Base-by-base conservation (phyloP, 2,329 filamentous ascomycete genomes). In the Teratosphaeria zuluensis region DNA sequence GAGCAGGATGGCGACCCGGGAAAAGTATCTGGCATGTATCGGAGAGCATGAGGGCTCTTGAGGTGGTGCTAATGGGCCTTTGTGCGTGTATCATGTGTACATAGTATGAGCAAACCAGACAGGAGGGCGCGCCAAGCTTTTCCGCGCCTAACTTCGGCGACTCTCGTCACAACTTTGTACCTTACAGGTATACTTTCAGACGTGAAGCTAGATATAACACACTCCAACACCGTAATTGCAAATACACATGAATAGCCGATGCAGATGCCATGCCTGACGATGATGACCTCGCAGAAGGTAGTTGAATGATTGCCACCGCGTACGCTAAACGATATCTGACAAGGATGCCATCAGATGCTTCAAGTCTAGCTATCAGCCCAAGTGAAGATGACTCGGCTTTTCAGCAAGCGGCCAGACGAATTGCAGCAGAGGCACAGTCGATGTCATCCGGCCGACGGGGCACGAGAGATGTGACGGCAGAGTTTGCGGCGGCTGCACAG, bases 381-480 rank as follows among this genome's bases (percentile, higher is more conserved):
- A 31, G 24, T n/a, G 52, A 53, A 32, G 19, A 46, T 42, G 38
- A 56, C 28, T 28, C 54, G 35, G 30, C 33, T 53, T 53, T 53
- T 14, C 24, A 53, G n/a, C 52, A 53, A 53, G 55, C 62, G 16
- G 53, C 59, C 30, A 57, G 51, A 19, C 52, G 63, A 11, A 57
- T 67, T 19, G 61, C 56, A 14, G 60, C 64, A 61, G 68, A 72
- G 63, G 66, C 64, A 24, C 35, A 64, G 42, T 56, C 55, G 5
- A 53, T 57, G 21, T 59, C 59, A 4, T 54, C 55, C 8, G 38
- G 54, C 21, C 57, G 9, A 28, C 56, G 63, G 30, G 53, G 59
- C 16, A 60, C 65, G 4, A 61, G 56, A 35, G 72, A 75, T 62
- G 69, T 74, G 54, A 75, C 73, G 11, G 63, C 62, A 52, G 64